phyloP scores from a whole-genome alignment of 1,139 yeast species.

The Hanseniaspora uvarum region DNA sequence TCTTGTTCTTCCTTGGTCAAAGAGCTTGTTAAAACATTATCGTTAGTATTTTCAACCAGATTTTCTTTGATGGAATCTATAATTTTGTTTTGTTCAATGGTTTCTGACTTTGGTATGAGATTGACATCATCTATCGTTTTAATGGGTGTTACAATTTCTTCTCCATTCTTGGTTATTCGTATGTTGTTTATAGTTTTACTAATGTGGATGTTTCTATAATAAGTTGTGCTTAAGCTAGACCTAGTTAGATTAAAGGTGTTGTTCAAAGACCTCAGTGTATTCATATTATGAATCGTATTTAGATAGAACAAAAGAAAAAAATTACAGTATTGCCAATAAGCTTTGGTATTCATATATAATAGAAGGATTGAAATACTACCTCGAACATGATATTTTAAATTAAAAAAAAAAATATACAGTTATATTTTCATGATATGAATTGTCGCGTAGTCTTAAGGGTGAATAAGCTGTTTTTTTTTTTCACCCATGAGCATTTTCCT shows the following conservation, averaged over 20 bases:
- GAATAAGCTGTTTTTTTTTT: no score
- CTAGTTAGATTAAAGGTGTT: not conserved
- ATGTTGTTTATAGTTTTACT: not conserved
- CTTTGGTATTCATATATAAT: not conserved
- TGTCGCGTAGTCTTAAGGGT: no score
- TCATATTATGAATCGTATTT: not conserved
- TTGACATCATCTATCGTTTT: conserved; percentile 6
- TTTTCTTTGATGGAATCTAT: not conserved
- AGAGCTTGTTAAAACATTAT: not conserved
- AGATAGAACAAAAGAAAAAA: not conserved
- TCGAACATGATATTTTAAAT: no score
- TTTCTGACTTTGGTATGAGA: not conserved
- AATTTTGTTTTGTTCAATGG: not conserved
- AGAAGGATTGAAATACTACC: no score
- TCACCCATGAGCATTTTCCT: no score
- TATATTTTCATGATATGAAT: no score
- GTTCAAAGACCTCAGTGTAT: not conserved
- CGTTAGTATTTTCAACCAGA: not conserved
- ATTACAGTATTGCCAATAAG: not conserved
- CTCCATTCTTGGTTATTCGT: conserved; percentile 13
- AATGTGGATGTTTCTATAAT: not conserved
- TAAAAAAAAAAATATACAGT: no score
- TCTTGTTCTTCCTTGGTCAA: not conserved
- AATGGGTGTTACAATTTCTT: conserved; percentile 6
- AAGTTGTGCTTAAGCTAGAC: not conserved